A percentile compares a stretch with the other conserved stretches of the same genome.
Evolutionary conservation across 805 yeast genomes (phyloP).

Genomic region (Candida alai): DNA sequence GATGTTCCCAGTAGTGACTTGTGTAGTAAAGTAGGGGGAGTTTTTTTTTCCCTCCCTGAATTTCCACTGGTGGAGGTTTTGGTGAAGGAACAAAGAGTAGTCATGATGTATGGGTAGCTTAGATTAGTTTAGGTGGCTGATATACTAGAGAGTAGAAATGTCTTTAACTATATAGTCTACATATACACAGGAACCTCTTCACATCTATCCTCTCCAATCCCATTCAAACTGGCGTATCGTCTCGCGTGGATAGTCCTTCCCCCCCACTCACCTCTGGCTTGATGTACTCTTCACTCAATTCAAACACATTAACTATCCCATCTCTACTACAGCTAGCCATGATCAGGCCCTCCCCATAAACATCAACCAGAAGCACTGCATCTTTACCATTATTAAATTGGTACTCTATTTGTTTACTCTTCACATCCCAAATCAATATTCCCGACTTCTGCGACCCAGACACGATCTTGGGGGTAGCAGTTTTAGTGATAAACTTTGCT

Average conservation of each 20-base stretch:
- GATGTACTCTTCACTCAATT: constrained; percentile 14
- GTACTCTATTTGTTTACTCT: constrained; percentile 46
- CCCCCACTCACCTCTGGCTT: not conserved
- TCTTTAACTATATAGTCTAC: too few species aligned
- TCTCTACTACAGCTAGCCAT: constrained; percentile 27
- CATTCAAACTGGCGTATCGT: constrained; percentile 2
- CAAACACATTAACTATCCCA: constrained; percentile 21
- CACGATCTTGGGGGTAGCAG: constrained; percentile 38
- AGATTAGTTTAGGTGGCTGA: too few species aligned
- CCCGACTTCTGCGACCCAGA: constrained; percentile 61
- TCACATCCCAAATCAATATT: constrained; percentile 64
- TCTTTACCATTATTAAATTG: constrained; percentile 16
- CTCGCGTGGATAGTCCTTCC: constrained; percentile 1
- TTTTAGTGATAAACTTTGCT: constrained; percentile 44
- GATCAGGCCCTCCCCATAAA: constrained; percentile 30
- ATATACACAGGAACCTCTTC: too few species aligned
- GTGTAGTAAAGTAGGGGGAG: too few species aligned
- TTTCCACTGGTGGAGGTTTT: too few species aligned
- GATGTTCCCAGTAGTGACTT: too few species aligned
- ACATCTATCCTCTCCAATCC: too few species aligned
- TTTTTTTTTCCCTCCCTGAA: too few species aligned
- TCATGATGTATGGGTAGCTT: too few species aligned
- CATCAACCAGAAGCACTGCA: constrained; percentile 43
- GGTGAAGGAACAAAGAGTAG: too few species aligned
- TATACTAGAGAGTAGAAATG: too few species aligned